Percentiles rank a stretch among this genome's conserved stretches.
Evolutionary conservation across 208 protist genomes (phyloP).

Genomic region (Leishmania major): DNA sequence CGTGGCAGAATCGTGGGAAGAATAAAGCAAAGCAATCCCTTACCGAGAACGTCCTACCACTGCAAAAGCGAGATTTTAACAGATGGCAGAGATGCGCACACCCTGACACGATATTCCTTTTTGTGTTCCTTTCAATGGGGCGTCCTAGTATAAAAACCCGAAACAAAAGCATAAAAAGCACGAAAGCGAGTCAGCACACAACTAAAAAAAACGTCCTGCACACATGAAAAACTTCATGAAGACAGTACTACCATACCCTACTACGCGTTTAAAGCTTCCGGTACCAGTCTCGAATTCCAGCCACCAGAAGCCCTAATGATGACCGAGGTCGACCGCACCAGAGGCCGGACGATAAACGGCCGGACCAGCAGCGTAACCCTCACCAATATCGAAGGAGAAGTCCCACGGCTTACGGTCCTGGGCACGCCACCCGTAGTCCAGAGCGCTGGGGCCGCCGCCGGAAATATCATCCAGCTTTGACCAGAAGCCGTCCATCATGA

Average conservation of each 20-base stretch:
- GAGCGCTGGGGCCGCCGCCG: slow-evolving; percentile 71
- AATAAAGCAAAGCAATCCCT: background rate
- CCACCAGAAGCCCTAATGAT: slow-evolving; percentile 44
- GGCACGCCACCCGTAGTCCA: slow-evolving; percentile 81
- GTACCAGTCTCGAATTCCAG: background rate
- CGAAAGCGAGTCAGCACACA: background rate
- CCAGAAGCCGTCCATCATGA: slow-evolving; percentile 86
- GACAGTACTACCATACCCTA: background rate
- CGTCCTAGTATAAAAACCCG: background rate
- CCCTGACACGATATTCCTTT: background rate
- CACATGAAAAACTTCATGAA: background rate
- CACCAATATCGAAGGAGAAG: slow-evolving; percentile 89
- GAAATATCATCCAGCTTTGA: slow-evolving; percentile 84
- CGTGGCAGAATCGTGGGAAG: background rate
- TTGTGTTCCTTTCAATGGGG: background rate
- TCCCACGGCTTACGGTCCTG: slow-evolving; percentile 87
- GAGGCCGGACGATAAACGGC: slow-evolving; percentile 65
- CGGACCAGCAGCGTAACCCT: slow-evolving; percentile 84
- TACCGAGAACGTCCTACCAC: background rate
- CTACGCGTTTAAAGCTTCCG: background rate
- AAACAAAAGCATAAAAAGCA: background rate
- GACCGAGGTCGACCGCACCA: slow-evolving; percentile 75
- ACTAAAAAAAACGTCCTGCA: background rate
- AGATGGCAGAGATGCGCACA: background rate
- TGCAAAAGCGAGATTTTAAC: background rate